Base-by-base conservation (phyloP, 768 basidiomycete species). In the Tricholoma sp. region DNA sequence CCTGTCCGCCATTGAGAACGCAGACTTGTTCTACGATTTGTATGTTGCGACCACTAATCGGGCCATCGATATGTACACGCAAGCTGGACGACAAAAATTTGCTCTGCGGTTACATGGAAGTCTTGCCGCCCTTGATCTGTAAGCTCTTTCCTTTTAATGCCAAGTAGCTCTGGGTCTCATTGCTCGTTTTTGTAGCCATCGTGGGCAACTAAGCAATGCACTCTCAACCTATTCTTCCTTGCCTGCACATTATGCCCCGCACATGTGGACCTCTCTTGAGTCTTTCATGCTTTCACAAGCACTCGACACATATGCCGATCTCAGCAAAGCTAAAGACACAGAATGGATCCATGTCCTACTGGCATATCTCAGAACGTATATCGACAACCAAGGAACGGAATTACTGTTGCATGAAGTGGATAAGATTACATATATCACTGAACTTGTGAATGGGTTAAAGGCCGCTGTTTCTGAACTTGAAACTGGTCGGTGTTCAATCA, bases 41-140 rank as follows among this genome's bases (percentile, higher is more conserved):
- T 99, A 97, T 68, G 74, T 85, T 19, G 73, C 72, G 12, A 71
- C 85, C 43, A 91, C 91, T 3, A 90, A 94, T 64, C 84, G 86
- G 53, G 86, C 93, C 5, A 89, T 97, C 55, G 89, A 92, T 49
- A 79, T 88, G 60, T 97, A 93, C 64, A 86, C 84, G 51, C 86
- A 83, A 61, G 87, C 88, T n/a, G 88, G 86, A 16, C 83, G 94
- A 45, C 80, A 86, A 50, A 89, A 96, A 65, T 91, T 89, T 66
- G 94, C 93, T 9, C 73, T 95, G 34, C 89, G 88, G 63, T 72
- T 98, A 50, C 90, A 94, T 59, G 91, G 90, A 1, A 86, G 82
- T 64, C 76, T 98, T 14, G 96, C 94, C 3, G 91, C 89, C 14
- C 80, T 98, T 35, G 94, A 98, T 61, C 70, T 88, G 96, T 98